Percentiles rank a stretch among this genome's conserved stretches.
phyloP scores from a whole-genome alignment of 768 basidiomycete genomes.

The Pisolithus sp. region DNA sequence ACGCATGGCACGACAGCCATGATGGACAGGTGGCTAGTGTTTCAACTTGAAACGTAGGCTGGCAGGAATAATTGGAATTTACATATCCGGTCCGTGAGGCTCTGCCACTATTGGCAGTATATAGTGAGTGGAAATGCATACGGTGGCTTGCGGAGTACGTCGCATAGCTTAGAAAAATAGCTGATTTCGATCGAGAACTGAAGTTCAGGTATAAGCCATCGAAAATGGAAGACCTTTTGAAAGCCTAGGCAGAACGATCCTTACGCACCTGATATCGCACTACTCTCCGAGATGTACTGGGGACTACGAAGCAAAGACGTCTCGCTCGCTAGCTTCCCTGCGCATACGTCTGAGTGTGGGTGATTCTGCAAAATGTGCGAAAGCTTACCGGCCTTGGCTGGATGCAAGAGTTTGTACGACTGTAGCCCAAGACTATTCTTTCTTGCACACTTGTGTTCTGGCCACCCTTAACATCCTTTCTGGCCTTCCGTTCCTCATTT shows the following conservation, averaged over 20 bases:
- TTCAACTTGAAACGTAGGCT: too few species aligned
- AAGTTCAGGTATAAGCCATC: background rate
- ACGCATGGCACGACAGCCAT: too few species aligned
- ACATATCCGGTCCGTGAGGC: background rate
- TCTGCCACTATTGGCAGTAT: background rate
- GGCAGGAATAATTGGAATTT: background rate
- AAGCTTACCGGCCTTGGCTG: slow-evolving; percentile 4
- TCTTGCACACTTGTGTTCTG: background rate
- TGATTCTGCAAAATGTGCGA: background rate
- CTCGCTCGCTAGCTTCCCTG: slow-evolving; percentile 27
- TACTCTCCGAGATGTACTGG: slow-evolving; percentile 72
- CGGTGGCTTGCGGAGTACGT: slow-evolving; percentile 17
- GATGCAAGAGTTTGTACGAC: slow-evolving; percentile 15
- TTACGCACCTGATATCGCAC: slow-evolving; percentile 59
- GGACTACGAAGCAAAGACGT: slow-evolving; percentile 72
- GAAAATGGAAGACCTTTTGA: background rate
- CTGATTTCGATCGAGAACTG: slow-evolving; percentile 42
- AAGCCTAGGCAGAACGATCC: background rate
- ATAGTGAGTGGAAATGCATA: slow-evolving; percentile 9
- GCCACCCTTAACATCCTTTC: slow-evolving; percentile 5
- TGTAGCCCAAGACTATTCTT: slow-evolving; percentile 18
- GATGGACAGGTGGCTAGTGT: too few species aligned
- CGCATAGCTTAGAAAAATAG: slow-evolving; percentile 33
- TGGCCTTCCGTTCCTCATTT: slow-evolving; percentile 1
- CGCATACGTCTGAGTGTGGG: background rate